Conservation (phyloP, 768 basidiomycete species). For the Nidula microcarpa region DNA sequence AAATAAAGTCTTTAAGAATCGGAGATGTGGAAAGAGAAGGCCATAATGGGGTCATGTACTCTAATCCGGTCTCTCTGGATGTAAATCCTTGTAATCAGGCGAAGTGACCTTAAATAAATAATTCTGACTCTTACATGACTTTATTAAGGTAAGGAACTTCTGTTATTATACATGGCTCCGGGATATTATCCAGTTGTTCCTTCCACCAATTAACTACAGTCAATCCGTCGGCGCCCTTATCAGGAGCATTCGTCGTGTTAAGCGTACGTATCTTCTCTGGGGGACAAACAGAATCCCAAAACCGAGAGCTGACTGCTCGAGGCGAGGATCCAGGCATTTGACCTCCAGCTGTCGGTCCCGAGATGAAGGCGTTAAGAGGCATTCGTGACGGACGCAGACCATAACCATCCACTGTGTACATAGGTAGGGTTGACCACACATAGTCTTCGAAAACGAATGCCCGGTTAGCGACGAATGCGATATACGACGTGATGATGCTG, state of each 20-base stretch:
- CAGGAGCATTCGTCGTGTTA: conserved; percentile 15
- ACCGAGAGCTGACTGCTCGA: conserved; percentile 39
- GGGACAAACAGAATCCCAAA: conserved; percentile 47
- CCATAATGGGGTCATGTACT: not conserved
- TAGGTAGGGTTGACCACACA: not conserved
- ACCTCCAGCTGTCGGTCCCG: not conserved
- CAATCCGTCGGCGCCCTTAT: conserved; percentile 30
- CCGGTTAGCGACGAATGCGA: not conserved
- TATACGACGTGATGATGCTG: not conserved
- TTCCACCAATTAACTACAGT: conserved; percentile 50
- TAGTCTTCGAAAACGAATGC: not conserved
- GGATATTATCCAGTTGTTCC: conserved; percentile 28
- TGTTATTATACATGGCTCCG: conserved; percentile 36
- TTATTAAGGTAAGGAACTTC: conserved; percentile 40
- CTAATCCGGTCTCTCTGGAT: conserved; percentile 17
- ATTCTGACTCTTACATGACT: conserved; percentile 31
- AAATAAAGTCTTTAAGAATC: not conserved
- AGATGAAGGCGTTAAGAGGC: not conserved
- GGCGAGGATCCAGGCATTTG: no score
- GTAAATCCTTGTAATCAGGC: no score
- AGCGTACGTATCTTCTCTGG: conserved; percentile 28
- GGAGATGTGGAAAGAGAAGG: not conserved
- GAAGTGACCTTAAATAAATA: not conserved
- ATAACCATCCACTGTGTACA: not conserved
- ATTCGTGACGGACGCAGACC: not conserved